A percentile compares a stretch with the other conserved stretches of the same genome.
phyloP scores from a whole-genome alignment of 2,329 filamentous ascomycete genomes.

The Cryoendolithus antarcticus region DNA sequence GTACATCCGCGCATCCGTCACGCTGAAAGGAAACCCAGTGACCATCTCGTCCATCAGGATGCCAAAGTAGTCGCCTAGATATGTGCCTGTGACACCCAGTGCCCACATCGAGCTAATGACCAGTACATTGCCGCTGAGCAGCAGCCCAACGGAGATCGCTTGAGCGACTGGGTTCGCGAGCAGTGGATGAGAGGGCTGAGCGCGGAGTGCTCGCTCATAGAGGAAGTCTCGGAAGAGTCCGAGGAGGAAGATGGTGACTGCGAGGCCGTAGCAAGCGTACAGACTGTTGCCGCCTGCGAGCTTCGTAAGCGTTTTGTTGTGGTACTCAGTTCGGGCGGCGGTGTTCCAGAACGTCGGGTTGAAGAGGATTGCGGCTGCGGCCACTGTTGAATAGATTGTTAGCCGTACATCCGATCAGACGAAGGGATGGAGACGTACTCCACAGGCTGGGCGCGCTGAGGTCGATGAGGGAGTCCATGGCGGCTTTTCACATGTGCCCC shows the following conservation, averaged over 20 bases:
- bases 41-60: slow-evolving; percentile 95
- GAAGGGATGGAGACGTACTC: too few relatives aligned
- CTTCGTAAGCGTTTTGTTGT: slow-evolving; percentile 76
- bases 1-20: slow-evolving; percentile 90
- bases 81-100: slow-evolving; percentile 88
- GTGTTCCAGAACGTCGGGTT: slow-evolving; percentile 99
- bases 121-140: slow-evolving; percentile 66
- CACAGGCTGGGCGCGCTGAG: too few relatives aligned
- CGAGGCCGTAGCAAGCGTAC: slow-evolving; percentile 79
- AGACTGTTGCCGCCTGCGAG: slow-evolving; percentile 68
- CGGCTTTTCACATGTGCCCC: too few relatives aligned
- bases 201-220: slow-evolving; percentile 71
- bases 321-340: slow-evolving; percentile 79
- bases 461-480: too few relatives aligned
- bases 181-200: slow-evolving; percentile 62
- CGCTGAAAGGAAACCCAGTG: slow-evolving; percentile 89
- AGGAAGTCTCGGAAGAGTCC: slow-evolving; percentile 70
- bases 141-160: slow-evolving; percentile 56
- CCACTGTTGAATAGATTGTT: too few relatives aligned
- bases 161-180: slow-evolving; percentile 50
- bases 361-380: slow-evolving; percentile 61
- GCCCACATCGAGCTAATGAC: slow-evolving; percentile 84
- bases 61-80: slow-evolving; percentile 96
- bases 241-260: slow-evolving; percentile 77
- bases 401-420: too few relatives aligned